Conservation (phyloP, 2,329 filamentous ascomycete species). For the Claviceps humidiphila region DNA sequence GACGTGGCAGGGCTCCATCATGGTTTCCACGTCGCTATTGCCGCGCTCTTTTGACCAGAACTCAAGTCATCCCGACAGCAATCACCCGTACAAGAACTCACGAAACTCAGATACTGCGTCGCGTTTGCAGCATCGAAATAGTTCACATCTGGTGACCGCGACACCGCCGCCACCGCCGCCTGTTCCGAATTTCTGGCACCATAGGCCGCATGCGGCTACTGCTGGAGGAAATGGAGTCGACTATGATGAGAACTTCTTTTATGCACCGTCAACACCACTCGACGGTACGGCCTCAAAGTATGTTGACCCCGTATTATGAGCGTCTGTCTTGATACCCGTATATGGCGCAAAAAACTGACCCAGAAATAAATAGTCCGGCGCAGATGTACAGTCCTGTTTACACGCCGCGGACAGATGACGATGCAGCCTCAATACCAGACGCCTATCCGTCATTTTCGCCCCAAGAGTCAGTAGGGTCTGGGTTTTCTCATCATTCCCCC, state of each 20-base stretch:
- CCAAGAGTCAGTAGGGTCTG: background rate
- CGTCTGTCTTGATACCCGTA: background rate
- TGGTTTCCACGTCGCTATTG: slow-evolving; percentile 3
- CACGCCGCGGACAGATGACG: background rate
- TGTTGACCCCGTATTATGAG: background rate
- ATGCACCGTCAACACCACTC: background rate
- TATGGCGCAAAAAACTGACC: background rate
- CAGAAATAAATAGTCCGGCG: background rate
- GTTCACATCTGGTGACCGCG: background rate
- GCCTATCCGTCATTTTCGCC: background rate
- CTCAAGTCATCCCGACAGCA: background rate
- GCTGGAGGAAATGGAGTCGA: background rate
- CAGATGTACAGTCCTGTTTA: background rate
- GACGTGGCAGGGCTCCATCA: slow-evolving; percentile 5
- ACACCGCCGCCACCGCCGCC: background rate
- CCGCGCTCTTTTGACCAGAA: slow-evolving; percentile 2
- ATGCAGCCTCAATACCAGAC: background rate
- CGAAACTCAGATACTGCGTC: background rate
- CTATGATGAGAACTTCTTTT: background rate
- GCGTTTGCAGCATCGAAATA: background rate
- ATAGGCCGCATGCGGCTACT: background rate
- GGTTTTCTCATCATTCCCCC: background rate
- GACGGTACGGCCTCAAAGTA: background rate
- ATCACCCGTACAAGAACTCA: background rate
- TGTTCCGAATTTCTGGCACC: slow-evolving; percentile 3